Evolutionary conservation across 139 green algal species (phyloP).

Genomic region (Bryopsis sp.): DNA sequence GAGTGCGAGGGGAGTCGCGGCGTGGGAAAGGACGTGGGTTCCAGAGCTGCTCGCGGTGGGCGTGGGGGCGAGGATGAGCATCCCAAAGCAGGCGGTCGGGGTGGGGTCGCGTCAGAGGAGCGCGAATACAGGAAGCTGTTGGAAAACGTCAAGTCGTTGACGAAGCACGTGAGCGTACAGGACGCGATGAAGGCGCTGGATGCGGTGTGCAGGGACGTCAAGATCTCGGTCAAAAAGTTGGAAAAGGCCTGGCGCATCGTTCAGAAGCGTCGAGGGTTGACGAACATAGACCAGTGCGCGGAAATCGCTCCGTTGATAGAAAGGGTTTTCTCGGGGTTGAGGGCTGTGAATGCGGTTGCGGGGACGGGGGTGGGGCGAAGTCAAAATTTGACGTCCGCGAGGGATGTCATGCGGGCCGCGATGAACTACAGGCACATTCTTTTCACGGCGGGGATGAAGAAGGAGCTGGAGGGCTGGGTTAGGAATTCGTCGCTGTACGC

Average conservation of each 20-base stretch:
- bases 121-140: not conserved
- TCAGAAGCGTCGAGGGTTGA: not conserved
- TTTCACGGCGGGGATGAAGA: not conserved
- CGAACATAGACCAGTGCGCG: not conserved
- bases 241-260: not conserved
- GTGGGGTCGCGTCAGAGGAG: not conserved
- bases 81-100: no score
- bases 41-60: no score
- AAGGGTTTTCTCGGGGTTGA: not conserved
- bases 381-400: not conserved
- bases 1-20: not conserved
- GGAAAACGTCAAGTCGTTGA: not conserved
- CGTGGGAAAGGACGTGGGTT: no score
- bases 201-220: not conserved
- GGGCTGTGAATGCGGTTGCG: not conserved
- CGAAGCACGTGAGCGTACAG: not conserved
- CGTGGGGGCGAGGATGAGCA: no score
- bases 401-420: not conserved
- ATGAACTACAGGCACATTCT: conserved; percentile 2
- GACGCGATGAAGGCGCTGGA: not conserved
- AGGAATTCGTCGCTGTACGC: no score
- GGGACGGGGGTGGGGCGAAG: not conserved
- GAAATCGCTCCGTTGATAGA: not conserved
- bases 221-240: not conserved
- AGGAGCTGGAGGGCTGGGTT: not conserved